phyloP scores from a whole-genome alignment of 192 early-diverging fungal genomes.

The Hyaloraphidium curvatum region DNA sequence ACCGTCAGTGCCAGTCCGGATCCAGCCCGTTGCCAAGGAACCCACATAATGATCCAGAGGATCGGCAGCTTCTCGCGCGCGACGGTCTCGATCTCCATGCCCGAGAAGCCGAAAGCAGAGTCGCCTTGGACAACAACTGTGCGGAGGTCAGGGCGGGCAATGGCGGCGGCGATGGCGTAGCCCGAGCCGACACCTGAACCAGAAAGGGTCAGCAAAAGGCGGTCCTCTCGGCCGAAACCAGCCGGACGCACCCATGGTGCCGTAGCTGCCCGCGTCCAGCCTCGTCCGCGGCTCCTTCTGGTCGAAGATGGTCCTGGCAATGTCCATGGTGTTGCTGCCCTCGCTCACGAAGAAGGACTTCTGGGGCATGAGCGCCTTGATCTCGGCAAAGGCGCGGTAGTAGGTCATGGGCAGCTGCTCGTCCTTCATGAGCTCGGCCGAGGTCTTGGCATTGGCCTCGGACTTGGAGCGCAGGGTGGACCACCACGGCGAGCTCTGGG shows the following conservation, averaged over 20 bases:
- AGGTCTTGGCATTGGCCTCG: conserved; percentile 10
- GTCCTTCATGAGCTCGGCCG: conserved; percentile 14
- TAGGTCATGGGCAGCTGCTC: conserved; percentile 36
- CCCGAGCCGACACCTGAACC: not conserved
- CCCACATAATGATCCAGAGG: conserved; percentile 39
- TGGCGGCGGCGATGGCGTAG: not conserved
- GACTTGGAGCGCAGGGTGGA: not conserved
- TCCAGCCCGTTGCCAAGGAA: not conserved
- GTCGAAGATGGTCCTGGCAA: conserved; percentile 47
- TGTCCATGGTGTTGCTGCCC: conserved; percentile 66
- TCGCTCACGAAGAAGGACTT: conserved; percentile 28
- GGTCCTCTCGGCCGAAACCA: no score
- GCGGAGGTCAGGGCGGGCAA: not conserved
- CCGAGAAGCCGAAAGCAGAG: conserved; percentile 62
- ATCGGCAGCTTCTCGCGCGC: conserved; percentile 36
- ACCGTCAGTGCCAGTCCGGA: not conserved
- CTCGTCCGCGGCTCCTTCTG: conserved; percentile 34
- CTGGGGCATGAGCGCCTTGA: conserved; percentile 31
- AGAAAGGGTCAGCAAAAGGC: no score
- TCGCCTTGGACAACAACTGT: conserved; percentile 26
- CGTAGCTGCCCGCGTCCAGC: conserved; percentile 51
- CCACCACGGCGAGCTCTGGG: not conserved
- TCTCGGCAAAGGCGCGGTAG: conserved; percentile 44
- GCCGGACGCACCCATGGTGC: conserved; percentile 72
- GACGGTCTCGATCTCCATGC: conserved; percentile 59